Conservation (phyloP, 148 eudicot genomes). For the Hydrangea macrophylla region DNA sequence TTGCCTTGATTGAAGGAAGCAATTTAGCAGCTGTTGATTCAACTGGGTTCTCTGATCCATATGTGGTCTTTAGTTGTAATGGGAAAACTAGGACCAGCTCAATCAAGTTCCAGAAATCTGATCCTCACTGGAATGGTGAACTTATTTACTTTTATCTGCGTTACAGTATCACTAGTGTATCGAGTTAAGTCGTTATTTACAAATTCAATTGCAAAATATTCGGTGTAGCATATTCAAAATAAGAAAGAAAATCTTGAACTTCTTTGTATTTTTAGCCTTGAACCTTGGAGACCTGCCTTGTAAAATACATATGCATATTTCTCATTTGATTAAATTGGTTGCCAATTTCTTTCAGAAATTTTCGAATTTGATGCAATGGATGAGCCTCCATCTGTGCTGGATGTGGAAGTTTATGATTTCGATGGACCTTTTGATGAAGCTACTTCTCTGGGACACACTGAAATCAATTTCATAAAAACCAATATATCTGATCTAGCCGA, state of each 20-base stretch:
- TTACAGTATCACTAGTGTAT: conserved; percentile 2
- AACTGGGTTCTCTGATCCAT: conserved; percentile 87
- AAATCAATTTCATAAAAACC: conserved; percentile 78
- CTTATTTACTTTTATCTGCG: conserved; percentile 7
- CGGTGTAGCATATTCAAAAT: too few relatives aligned
- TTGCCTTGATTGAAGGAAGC: conserved; percentile 95
- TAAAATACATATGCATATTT: too few relatives aligned
- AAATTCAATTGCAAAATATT: conserved; percentile 1
- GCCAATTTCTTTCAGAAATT: conserved; percentile 71
- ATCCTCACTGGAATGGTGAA: conserved; percentile 95
- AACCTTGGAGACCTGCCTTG: background rate
- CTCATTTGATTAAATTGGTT: conserved; percentile 12
- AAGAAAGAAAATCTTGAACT: too few relatives aligned
- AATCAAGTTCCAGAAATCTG: conserved; percentile 87
- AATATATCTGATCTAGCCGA: conserved; percentile 88
- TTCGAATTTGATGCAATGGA: conserved; percentile 99
- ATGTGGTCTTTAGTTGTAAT: conserved; percentile 89
- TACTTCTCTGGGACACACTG: conserved; percentile 79
- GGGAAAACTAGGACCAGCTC: conserved; percentile 92
- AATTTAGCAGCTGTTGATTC: conserved; percentile 89
- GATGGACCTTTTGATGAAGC: conserved; percentile 99
- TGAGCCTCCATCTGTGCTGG: conserved; percentile 90
- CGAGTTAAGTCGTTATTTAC: too few relatives aligned
- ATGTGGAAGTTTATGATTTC: conserved; percentile 92
- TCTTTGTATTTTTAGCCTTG: too few relatives aligned